These are phyloP conservation scores for Talaromyces funiculosus DNA, from an alignment of 2,329 filamentous ascomycete species.

Conservation along the genomic window DNA sequence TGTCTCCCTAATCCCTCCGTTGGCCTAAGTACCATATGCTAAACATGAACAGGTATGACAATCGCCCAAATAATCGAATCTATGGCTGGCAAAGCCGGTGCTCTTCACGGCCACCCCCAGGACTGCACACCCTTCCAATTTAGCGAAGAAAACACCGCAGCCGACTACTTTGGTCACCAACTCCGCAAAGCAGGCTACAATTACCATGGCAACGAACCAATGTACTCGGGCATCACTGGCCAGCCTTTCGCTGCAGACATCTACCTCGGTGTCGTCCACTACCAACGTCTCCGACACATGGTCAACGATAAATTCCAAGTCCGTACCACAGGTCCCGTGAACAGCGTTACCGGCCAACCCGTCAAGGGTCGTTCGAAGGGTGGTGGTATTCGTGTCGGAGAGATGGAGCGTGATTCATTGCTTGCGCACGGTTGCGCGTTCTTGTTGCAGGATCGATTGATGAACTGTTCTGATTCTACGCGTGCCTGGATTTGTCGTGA, in stretches of 20 bases:
- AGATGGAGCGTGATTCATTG: slow-evolving; percentile 96
- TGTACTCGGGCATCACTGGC: slow-evolving; percentile 96
- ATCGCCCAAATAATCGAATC: slow-evolving; percentile 99
- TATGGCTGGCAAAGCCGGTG: slow-evolving; percentile 87
- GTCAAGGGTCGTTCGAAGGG: slow-evolving; percentile 96
- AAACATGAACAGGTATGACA: slow-evolving; percentile 60
- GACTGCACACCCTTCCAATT: slow-evolving; percentile 95
- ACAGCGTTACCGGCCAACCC: slow-evolving; percentile 84
- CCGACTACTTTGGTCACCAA: slow-evolving; percentile 93
- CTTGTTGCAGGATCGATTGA: slow-evolving; percentile 84
- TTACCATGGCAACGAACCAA: slow-evolving; percentile 96
- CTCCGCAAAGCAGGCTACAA: slow-evolving; percentile 94
- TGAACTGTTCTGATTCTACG: slow-evolving; percentile 95
- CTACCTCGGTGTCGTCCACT: slow-evolving; percentile 95
- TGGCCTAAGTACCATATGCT: slow-evolving; percentile 6
- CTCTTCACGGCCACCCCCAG: slow-evolving; percentile 90
- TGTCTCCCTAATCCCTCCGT: slow-evolving; percentile 13
- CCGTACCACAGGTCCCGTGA: slow-evolving; percentile 88
- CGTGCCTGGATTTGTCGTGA: slow-evolving; percentile 81
- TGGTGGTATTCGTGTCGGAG: slow-evolving; percentile 96
- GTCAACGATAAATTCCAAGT: slow-evolving; percentile 99
- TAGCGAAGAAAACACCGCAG: slow-evolving; percentile 83
- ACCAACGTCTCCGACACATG: slow-evolving; percentile 97
- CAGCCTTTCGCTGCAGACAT: slow-evolving; percentile 93
- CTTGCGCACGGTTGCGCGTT: slow-evolving; percentile 94